These are phyloP conservation scores for Acacia concinna DNA, from an alignment of 331 rosid genomes.

Conservation along the genomic window DNA sequence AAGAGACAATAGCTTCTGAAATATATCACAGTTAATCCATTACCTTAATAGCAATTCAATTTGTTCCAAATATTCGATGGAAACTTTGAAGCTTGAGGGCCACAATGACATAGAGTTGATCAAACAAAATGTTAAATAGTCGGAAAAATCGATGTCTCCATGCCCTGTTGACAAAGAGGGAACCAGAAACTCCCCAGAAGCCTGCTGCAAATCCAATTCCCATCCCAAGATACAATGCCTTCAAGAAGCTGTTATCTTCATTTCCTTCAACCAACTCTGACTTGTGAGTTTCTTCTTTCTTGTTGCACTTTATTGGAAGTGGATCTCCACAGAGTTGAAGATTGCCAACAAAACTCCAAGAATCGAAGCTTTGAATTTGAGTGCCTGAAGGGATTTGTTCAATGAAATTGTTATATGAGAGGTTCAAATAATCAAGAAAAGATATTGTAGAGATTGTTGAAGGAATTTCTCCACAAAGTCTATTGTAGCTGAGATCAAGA, in stretches of 20 bases:
- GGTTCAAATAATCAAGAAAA: not conserved
- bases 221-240: constrained; percentile 23
- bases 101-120: not conserved
- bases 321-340: constrained; percentile 27
- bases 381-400: constrained; percentile 30
- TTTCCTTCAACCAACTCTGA: not conserved
- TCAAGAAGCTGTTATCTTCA: not conserved
- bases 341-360: constrained; percentile 5
- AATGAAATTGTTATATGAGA: constrained; percentile 19
- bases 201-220: not conserved
- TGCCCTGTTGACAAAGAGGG: not conserved
- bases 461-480: constrained; percentile 16
- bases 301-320: not conserved
- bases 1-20: too few relatives aligned
- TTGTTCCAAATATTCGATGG: too few relatives aligned
- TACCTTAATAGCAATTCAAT: too few relatives aligned
- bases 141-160: not conserved
- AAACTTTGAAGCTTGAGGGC: too few relatives aligned
- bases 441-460: not conserved
- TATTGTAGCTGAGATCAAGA: constrained; percentile 6
- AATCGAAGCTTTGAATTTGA: constrained; percentile 26
- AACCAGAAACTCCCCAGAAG: constrained; percentile 27
- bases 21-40: too few relatives aligned
- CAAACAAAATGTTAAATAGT: not conserved
- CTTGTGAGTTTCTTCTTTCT: not conserved